Evolutionary conservation across 2,329 filamentous ascomycete species (phyloP), one percentile per base, ranked within the genome.

Genomic region (Aureobasidium vineae): DNA sequence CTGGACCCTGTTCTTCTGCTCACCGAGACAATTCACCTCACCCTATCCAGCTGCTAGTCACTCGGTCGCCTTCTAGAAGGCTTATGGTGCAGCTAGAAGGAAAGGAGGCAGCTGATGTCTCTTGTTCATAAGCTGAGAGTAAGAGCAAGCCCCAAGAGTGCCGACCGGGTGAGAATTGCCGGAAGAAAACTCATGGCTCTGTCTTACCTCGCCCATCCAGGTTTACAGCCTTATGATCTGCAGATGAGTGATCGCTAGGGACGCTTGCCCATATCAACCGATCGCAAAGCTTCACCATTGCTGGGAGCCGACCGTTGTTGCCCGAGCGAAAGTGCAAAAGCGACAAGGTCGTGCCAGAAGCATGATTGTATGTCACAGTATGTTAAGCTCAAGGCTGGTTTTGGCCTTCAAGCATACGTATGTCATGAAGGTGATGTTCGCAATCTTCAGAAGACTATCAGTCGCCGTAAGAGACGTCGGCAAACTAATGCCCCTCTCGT

Each of bases 1-100:
- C 40, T 60, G 56, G 56, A 47, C 56, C 56, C 56, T 60, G 40
- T 16, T 28, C 15, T 60, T 28, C n/a, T 47, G 8, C 13, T 38
- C 56, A 45, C 28, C 40, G 56, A 60, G 56, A 60, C 56, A 60
- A 3, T 33, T 60, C 56, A 60, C 47, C 26, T 60, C 41, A 47
- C 19, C 23, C 23, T 23, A 19, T 47, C 38, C 56, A 60, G n/a
- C 56, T 60, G 56, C 40, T 41, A 26, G 19, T 7, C 40, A 23
- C 19, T 60, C 38, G 56, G 10, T 19, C 10, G 1, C 28, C 56
- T 60, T 60, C 56, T 16, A 36, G 56, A 60, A 60, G 23, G 28
- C n/a, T n/a, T 36, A 11, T 60, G 56, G 26, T 21, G 19, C 16
- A 47, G 56, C 40, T 60, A 47, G 41, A 47, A 60, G 26, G 15